Evolutionary conservation across 108 stramenopile species (phyloP).

Genomic region (Cyclotella atomus): DNA sequence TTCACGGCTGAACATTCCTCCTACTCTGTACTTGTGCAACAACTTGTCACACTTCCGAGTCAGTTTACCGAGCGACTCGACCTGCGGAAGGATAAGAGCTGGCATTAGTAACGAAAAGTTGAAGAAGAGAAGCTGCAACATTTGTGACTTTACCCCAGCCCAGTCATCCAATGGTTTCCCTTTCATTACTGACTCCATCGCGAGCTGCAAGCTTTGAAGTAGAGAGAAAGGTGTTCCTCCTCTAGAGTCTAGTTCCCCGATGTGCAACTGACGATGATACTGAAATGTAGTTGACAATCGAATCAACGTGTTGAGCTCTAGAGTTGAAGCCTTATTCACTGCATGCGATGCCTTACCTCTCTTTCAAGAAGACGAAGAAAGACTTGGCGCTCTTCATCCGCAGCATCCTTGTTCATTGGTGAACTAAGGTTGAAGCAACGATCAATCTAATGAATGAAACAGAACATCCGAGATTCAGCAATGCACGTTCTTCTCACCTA

Average conservation of each 20-base stretch:
- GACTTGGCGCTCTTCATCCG: conserved; percentile 14
- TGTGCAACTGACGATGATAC: conserved; percentile 23
- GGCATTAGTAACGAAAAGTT: too few relatives aligned
- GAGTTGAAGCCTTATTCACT: too few relatives aligned
- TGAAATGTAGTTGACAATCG: background rate
- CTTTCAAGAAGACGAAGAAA: conserved; percentile 26
- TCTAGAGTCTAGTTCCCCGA: conserved; percentile 39
- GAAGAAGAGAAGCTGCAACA: too few relatives aligned
- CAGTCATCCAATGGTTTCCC: conserved; percentile 28
- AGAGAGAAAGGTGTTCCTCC: conserved; percentile 30
- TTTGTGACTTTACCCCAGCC: too few relatives aligned
- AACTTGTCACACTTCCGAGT: conserved; percentile 15
- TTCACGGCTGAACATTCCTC: conserved; percentile 18
- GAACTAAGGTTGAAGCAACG: background rate
- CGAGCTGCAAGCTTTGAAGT: conserved; percentile 34
- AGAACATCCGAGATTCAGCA: background rate
- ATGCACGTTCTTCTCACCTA: background rate
- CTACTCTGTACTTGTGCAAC: conserved; percentile 38
- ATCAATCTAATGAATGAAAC: background rate
- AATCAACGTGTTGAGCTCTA: too few relatives aligned
- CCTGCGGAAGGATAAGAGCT: too few relatives aligned
- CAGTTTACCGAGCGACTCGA: conserved; percentile 8
- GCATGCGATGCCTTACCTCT: background rate
- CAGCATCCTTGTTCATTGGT: conserved; percentile 10
- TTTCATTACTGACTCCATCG: conserved; percentile 20